phyloP scores from a whole-genome alignment of 495 filamentous ascomycete species.

The Hypoxylon fuscum region DNA sequence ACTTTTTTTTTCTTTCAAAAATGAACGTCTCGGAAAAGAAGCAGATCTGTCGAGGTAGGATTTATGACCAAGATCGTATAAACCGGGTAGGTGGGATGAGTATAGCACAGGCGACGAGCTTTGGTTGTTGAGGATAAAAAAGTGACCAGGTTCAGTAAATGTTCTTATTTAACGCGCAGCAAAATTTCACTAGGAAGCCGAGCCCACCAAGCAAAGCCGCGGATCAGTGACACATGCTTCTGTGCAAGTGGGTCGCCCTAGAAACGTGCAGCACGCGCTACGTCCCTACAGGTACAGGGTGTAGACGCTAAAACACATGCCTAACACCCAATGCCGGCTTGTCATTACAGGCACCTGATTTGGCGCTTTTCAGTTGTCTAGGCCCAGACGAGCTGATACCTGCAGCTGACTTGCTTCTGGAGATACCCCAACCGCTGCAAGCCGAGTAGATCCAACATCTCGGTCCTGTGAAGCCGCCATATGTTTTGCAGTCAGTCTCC shows the following conservation, averaged over 20 bases:
- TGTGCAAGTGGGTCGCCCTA: conserved; percentile 13
- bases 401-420: conserved; percentile 27
- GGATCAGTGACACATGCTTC: conserved; percentile 39
- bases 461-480: not conserved
- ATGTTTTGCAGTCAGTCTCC: conserved; percentile 1
- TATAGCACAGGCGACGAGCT: conserved; percentile 7
- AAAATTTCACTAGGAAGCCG: conserved; percentile 8
- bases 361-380: conserved; percentile 7
- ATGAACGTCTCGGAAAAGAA: conserved; percentile 18
- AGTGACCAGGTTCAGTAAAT: no score
- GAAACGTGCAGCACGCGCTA: conserved; percentile 32
- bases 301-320: conserved; percentile 21
- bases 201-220: conserved; percentile 29
- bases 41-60: conserved; percentile 14
- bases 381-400: not conserved
- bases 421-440: conserved; percentile 26
- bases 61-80: conserved; percentile 33
- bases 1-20: conserved; percentile 2
- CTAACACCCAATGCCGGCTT: conserved; percentile 9
- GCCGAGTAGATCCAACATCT: conserved; percentile 15
- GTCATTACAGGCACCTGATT: conserved; percentile 18
- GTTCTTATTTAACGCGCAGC: no score
- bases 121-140: conserved; percentile 20
- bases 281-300: conserved; percentile 6
- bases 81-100: conserved; percentile 36